Conservation (phyloP, 805 yeast genomes). For the Soucietia sequanensis region DNA sequence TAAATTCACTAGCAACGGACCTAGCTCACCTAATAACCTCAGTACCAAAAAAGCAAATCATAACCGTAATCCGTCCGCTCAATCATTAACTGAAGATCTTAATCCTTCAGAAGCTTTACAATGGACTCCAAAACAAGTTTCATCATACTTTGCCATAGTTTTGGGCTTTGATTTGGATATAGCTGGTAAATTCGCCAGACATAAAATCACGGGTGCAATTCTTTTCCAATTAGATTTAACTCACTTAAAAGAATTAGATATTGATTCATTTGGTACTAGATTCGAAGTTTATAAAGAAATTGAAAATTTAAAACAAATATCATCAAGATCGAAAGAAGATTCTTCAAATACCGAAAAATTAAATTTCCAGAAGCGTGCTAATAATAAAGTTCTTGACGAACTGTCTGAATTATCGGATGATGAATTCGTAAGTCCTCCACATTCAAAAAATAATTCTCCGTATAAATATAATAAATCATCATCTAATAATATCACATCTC, state of each 20-base stretch:
- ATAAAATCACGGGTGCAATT: conserved; percentile 86
- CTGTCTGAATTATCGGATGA: conserved; percentile 2
- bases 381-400: neutral
- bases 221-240: conserved; percentile 81
- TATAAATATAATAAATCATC: conserved; percentile 6
- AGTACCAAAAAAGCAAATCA: neutral
- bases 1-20: neutral
- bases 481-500: neutral
- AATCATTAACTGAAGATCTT: conserved; percentile 27
- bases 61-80: conserved; percentile 8
- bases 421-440: conserved; percentile 9
- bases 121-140: conserved; percentile 90
- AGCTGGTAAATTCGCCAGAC: conserved; percentile 80
- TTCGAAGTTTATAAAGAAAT: conserved; percentile 90
- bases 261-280: conserved; percentile 90
- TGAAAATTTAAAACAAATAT: conserved; percentile 52
- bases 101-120: conserved; percentile 48
- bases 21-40: neutral
- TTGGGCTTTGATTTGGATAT: conserved; percentile 72
- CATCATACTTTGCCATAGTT: conserved; percentile 64
- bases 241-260: conserved; percentile 87
- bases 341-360: conserved; percentile 8
- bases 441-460: conserved; percentile 8
- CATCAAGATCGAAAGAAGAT: neutral
- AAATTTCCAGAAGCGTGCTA: conserved; percentile 8